These are phyloP conservation scores for Lipomyces orientalis DNA, from an alignment of 805 yeast species.

Conservation along the genomic window DNA sequence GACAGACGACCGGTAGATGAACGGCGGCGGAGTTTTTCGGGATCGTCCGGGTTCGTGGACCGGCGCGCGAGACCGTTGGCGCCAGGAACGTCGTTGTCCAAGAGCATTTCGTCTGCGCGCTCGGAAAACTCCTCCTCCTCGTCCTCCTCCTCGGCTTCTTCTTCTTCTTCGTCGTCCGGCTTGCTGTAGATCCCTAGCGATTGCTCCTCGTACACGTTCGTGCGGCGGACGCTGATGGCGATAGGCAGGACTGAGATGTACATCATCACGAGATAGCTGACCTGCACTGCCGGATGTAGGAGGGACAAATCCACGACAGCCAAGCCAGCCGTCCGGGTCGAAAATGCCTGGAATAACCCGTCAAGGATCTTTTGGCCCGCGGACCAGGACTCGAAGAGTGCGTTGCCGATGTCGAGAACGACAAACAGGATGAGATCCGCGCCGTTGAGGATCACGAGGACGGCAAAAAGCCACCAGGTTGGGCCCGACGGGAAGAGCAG, in stretches of 20 bases:
- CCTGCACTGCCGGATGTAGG: conserved; percentile 90
- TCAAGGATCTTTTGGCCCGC: conserved; percentile 74
- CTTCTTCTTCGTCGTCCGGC: conserved; percentile 36
- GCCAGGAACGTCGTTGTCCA: conserved; percentile 3
- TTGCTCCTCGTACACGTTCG: conserved; percentile 97
- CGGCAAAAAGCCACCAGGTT: conserved; percentile 90
- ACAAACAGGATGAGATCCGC: conserved; percentile 82
- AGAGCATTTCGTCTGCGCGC: not conserved
- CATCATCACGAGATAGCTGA: conserved; percentile 96
- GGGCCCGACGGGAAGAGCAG: conserved; percentile 88
- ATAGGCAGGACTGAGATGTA: conserved; percentile 94
- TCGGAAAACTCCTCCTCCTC: conserved; percentile 32
- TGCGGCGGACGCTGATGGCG: conserved; percentile 94
- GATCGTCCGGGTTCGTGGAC: not conserved
- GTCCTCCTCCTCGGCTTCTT: conserved; percentile 25
- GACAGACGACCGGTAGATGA: conserved; percentile 6
- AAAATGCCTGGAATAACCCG: conserved; percentile 88
- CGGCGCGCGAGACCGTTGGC: conserved; percentile 7
- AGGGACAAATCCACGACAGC: conserved; percentile 68
- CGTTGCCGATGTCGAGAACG: conserved; percentile 69
- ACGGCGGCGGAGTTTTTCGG: conserved; percentile 10
- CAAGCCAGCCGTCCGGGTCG: conserved; percentile 95
- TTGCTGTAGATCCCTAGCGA: conserved; percentile 81
- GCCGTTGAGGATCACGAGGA: conserved; percentile 71
- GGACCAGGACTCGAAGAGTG: conserved; percentile 59